Evolutionary conservation across 495 filamentous ascomycete genomes (phyloP), one percentile per base, ranked within the genome.

Genomic region (Talaromyces thailandensis): DNA sequence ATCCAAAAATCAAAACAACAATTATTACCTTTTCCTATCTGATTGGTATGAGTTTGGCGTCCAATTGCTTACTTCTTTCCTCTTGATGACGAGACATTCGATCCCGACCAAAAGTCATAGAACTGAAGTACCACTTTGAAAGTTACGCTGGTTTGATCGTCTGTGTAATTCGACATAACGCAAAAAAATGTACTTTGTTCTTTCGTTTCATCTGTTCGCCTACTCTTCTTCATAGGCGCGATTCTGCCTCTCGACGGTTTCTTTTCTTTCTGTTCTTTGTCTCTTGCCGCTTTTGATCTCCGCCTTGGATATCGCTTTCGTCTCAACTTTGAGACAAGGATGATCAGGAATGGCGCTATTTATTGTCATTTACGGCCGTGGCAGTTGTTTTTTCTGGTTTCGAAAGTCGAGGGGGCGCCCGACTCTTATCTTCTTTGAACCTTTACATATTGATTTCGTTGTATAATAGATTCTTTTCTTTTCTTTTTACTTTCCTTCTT

Each of bases 121-220:
- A 48, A 48, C 43, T 48, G n/a, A n/a, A n/a, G n/a, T n/a, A n/a
- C n/a, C n/a, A 48, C 50, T 25, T 53, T n/a, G 29, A 57, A 57
- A 35, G 26, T 35, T 29, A 23, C 55, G 55, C 26, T 31, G 29
- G 55, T 57, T 57, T 57, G 55, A 35, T 57, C 55, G 55, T 32
- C 24, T 35, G 29, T 29, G 14, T 57, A 32, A 35, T 35, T 57
- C 55, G 55, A 35, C 55, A 57, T 57, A 21, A 57, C n/a, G 26
- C 55, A 57, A 57, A 57, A 57, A 57, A 31, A 35, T 23, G 26
- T 57, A 25, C 32, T 43, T 56, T 63, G 63, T 66, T 48, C 23
- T 35, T 62, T 69, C 66, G 74, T 76, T 71, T 73, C 75, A 73
- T 76, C 73, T 77, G 73, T 79, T 73, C 68, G 68, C 64, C 62